Conservation (phyloP, 352 stramenopile species). For the Phytophthora capsici region DNA sequence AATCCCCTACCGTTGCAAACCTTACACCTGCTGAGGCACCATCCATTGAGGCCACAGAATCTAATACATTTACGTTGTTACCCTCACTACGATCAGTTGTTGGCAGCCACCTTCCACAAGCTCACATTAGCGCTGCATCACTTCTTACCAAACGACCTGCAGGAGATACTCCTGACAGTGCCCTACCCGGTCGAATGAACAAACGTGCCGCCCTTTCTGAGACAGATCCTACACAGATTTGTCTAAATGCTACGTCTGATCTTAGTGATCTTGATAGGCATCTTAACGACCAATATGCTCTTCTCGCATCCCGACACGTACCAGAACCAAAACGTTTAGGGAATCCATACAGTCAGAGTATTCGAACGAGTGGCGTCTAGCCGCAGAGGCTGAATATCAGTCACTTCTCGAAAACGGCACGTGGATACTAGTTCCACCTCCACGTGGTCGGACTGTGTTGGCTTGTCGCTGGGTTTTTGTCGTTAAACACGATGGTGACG, state of each 20-base stretch:
- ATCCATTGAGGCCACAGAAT: background rate
- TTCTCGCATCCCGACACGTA: background rate
- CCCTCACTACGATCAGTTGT: background rate
- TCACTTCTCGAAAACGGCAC: constrained; percentile 4
- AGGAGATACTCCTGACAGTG: background rate
- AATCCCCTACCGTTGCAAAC: background rate
- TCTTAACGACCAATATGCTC: background rate
- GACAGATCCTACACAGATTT: background rate
- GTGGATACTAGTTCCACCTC: background rate
- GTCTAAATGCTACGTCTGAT: background rate
- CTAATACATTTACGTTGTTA: background rate
- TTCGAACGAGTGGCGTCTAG: background rate
- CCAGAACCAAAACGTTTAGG: background rate
- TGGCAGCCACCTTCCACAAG: background rate
- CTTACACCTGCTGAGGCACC: background rate
- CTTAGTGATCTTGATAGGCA: background rate
- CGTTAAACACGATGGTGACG: constrained; percentile 5
- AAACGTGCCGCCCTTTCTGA: background rate
- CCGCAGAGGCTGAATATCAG: constrained; percentile 1
- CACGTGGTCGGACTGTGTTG: background rate
- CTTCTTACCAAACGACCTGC: background rate
- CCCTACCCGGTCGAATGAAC: background rate
- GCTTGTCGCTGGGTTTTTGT: constrained; percentile 11
- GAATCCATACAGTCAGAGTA: background rate
- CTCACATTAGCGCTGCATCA: background rate